These are phyloP conservation scores for Aegle marmelos DNA, from an alignment of 345 rosid genomes.

Conservation along the genomic window DNA sequence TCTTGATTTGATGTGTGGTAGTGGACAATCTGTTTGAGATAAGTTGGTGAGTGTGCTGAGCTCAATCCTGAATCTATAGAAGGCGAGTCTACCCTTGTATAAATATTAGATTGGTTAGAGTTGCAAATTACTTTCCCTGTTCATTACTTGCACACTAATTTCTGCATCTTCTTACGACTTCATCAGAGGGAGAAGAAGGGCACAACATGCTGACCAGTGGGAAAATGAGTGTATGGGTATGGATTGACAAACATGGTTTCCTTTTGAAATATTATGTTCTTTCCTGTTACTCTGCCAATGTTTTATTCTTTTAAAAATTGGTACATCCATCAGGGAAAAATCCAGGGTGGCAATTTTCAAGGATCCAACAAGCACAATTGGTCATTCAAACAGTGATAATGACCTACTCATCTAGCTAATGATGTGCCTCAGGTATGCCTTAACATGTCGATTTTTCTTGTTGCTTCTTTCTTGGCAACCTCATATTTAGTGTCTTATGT, in stretches of 20 bases:
- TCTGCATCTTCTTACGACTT: neutral
- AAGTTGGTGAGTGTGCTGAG: constrained; percentile 89
- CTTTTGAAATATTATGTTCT: neutral
- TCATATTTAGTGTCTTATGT: neutral
- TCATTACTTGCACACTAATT: neutral
- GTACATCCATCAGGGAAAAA: constrained; percentile 41
- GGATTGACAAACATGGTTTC: neutral
- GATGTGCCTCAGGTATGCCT: constrained; percentile 62
- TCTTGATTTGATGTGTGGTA: constrained; percentile 25
- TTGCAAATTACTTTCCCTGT: neutral
- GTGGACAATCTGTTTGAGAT: constrained; percentile 85
- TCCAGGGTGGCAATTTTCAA: constrained; percentile 44
- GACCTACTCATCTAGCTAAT: constrained; percentile 60
- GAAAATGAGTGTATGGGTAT: constrained; percentile 49
- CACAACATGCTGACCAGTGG: constrained; percentile 72
- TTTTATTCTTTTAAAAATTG: neutral
- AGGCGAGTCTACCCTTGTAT: constrained; percentile 36
- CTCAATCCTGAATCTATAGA: constrained; percentile 84
- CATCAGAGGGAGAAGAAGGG: constrained; percentile 41
- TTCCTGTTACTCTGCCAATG: neutral
- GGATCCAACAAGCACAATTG: constrained; percentile 59
- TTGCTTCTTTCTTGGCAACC: neutral
- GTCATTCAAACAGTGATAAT: constrained; percentile 74
- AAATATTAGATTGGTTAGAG: neutral
- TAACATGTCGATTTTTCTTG: neutral